phyloP scores from a whole-genome alignment of 2,329 filamentous ascomycete species.

The Lecanosticta acicola region DNA sequence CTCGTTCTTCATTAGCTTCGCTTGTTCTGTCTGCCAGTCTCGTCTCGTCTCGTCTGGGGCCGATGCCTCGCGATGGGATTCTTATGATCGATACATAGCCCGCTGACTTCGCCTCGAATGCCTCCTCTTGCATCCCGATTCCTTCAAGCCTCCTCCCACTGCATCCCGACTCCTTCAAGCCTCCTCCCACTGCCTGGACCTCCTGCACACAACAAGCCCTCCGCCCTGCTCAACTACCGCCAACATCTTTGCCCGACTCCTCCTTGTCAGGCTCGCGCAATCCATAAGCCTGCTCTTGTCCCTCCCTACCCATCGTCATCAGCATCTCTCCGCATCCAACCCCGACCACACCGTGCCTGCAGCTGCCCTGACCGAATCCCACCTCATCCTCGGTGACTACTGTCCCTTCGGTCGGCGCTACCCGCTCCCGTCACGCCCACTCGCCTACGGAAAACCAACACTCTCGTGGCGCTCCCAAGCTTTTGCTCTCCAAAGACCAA shows the following conservation, averaged over 20 bases:
- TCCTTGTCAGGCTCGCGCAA: not conserved
- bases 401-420: constrained; percentile 2
- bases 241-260: not conserved
- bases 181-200: not conserved
- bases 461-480: constrained; percentile 3
- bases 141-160: not conserved
- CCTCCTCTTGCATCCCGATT: constrained; percentile 10
- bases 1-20: not conserved
- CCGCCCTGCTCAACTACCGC: too few species aligned
- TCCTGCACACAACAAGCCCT: too few species aligned
- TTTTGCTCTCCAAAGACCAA: not conserved
- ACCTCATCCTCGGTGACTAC: not conserved
- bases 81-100: constrained; percentile 28
- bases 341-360: constrained; percentile 1
- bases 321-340: not conserved
- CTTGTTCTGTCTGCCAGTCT: not conserved
- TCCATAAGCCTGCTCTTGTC: not conserved
- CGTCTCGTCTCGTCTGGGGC: constrained; percentile 19
- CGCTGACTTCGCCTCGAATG: constrained; percentile 25
- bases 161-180: constrained; percentile 11
- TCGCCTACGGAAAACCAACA: constrained; percentile 6
- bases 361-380: too few species aligned
- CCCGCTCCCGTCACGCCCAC: constrained; percentile 2
- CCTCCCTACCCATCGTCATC: not conserved
- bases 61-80: constrained; percentile 19